These are phyloP conservation scores for Lactarius sanguifluus DNA, from an alignment of 768 basidiomycete genomes.

Conservation along the genomic window DNA sequence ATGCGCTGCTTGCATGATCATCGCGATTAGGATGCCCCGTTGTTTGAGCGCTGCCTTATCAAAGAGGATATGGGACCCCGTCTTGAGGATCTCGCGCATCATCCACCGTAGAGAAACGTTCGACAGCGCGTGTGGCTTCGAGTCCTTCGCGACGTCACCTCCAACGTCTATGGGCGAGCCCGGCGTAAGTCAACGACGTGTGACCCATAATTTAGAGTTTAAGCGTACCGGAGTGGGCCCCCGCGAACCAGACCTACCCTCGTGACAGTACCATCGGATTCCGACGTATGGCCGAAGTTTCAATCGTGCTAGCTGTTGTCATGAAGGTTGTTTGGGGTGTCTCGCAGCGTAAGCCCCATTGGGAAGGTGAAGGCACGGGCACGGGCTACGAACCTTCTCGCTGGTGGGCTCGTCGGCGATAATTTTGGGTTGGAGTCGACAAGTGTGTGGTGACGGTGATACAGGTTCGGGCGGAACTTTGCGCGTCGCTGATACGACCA, in stretches of 20 bases:
- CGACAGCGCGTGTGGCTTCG: slow-evolving; percentile 17
- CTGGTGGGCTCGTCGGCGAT: slow-evolving; percentile 33
- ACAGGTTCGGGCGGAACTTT: slow-evolving; percentile 63
- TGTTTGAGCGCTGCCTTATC: slow-evolving; percentile 15
- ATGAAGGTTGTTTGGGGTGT: slow-evolving; percentile 3
- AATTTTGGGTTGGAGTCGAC: not conserved
- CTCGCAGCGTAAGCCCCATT: not conserved
- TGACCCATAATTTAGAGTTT: not conserved
- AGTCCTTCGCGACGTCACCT: slow-evolving; percentile 21
- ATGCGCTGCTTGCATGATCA: not conserved
- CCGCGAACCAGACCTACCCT: slow-evolving; percentile 29
- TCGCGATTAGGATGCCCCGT: slow-evolving; percentile 19
- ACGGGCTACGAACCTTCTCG: not conserved
- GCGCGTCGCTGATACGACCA: slow-evolving; percentile 47
- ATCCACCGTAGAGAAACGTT: slow-evolving; percentile 28
- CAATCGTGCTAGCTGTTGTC: not conserved
- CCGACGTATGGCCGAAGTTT: too few species aligned
- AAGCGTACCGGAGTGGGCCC: slow-evolving; percentile 23
- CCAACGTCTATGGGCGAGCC: slow-evolving; percentile 18
- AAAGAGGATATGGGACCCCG: slow-evolving; percentile 18
- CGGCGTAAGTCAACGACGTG: not conserved
- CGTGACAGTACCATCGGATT: not conserved
- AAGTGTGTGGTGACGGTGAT: slow-evolving; percentile 54
- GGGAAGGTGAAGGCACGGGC: not conserved
- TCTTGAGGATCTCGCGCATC: slow-evolving; percentile 26